phyloP scores from a whole-genome alignment of 164 flowering plant genomes.

The Buxus sempervirens region DNA sequence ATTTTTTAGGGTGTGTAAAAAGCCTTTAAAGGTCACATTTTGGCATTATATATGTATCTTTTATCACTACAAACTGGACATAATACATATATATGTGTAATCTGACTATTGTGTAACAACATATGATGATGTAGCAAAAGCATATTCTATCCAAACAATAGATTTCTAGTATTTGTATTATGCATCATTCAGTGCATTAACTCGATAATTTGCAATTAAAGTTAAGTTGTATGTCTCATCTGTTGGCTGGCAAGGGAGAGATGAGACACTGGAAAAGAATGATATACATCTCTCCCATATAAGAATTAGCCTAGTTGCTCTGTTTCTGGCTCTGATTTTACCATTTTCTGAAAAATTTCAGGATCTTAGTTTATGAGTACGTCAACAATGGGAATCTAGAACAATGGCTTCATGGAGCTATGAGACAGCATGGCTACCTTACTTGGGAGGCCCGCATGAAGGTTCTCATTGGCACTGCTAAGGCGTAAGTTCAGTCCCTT shows the following conservation, averaged over 20 bases:
- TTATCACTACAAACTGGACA: too few species aligned
- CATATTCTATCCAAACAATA: background rate
- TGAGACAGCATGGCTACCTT: constrained; percentile 70
- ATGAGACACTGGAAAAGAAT: too few species aligned
- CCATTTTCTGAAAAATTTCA: constrained; percentile 15
- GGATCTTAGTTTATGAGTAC: constrained; percentile 72
- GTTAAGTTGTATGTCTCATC: background rate
- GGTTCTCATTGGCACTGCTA: constrained; percentile 73
- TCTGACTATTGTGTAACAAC: too few species aligned
- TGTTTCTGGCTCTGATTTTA: background rate
- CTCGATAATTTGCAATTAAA: background rate
- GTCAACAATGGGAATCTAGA: constrained; percentile 73
- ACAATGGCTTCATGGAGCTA: constrained; percentile 82
- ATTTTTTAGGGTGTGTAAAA: too few species aligned
- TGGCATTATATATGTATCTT: background rate
- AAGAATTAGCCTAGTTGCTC: background rate
- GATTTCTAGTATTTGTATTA: background rate
- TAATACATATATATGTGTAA: too few species aligned
- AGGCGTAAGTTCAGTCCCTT: constrained; percentile 50
- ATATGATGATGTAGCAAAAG: background rate
- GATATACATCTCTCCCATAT: background rate
- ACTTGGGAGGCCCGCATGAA: constrained; percentile 82
- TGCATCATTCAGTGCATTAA: background rate
- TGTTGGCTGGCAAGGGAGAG: background rate
- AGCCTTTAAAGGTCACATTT: too few species aligned